Conservation (phyloP, 305 asterid genomes). For the Fraxinus paxiana region DNA sequence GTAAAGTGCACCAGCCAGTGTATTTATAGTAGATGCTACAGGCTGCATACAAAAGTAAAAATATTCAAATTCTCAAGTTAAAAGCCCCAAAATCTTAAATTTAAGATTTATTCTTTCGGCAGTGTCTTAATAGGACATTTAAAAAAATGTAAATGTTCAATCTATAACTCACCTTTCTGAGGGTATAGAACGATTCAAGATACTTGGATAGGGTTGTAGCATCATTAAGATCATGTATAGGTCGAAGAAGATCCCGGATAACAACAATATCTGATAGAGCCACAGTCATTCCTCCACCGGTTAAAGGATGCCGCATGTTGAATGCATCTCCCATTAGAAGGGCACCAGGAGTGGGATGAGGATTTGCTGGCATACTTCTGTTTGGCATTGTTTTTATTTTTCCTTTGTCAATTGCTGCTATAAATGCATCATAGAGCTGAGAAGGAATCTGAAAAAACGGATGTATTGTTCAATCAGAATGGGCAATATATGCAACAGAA, state of each 20-base stretch:
- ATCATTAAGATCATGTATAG: constrained; percentile 43
- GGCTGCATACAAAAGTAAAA: constrained; percentile 45
- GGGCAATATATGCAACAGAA: not conserved
- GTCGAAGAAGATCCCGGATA: constrained; percentile 67
- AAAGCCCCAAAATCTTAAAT: not conserved
- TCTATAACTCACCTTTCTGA: constrained; percentile 47
- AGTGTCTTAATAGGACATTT: not conserved
- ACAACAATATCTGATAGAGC: constrained; percentile 73
- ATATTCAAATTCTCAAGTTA: not conserved
- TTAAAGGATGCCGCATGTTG: constrained; percentile 82
- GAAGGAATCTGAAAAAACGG: constrained; percentile 50
- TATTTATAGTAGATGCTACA: constrained; percentile 73
- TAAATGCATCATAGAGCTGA: constrained; percentile 48
- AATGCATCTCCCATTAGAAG: constrained; percentile 70
- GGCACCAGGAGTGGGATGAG: constrained; percentile 78
- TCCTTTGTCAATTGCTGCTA: constrained; percentile 58
- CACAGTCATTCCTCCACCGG: constrained; percentile 92
- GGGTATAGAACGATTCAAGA: constrained; percentile 72
- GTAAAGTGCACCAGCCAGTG: constrained; percentile 73
- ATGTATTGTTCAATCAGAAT: not conserved
- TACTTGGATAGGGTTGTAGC: constrained; percentile 46
- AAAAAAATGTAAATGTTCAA: not conserved
- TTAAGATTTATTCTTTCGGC: not conserved
- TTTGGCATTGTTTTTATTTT: constrained; percentile 71
- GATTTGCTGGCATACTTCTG: constrained; percentile 82